Evolutionary conservation across 2,329 filamentous ascomycete species (phyloP).

Genomic region (Fusarium newnesense): DNA sequence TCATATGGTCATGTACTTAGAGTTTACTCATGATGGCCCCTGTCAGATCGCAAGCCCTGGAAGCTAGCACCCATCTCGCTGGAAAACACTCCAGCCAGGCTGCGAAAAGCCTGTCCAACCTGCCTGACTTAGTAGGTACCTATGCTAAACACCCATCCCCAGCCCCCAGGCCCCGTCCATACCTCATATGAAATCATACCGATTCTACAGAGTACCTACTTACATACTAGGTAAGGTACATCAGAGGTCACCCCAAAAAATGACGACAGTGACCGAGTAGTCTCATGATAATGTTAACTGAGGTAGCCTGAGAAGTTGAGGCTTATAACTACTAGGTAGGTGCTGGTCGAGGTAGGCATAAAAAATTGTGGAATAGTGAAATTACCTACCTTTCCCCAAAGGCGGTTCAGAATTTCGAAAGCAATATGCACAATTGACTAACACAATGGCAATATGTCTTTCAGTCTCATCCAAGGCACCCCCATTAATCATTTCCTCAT

Average conservation of each 20-base stretch:
- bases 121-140: not conserved
- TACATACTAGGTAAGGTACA: not conserved
- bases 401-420: not conserved
- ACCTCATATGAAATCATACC: not conserved
- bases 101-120: conserved; percentile 1
- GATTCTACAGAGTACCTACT: not conserved
- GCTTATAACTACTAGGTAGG: conserved; percentile 8
- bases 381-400: not conserved
- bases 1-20: not conserved
- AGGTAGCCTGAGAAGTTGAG: not conserved
- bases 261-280: conserved; percentile 2
- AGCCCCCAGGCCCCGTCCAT: conserved; percentile 1
- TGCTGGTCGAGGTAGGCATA: not conserved
- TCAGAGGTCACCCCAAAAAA: conserved; percentile 11
- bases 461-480: not conserved
- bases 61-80: conserved; percentile 15
- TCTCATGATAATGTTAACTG: not conserved
- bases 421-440: not conserved
- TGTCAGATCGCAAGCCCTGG: conserved; percentile 19
- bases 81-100: conserved; percentile 24
- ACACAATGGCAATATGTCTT: not conserved
- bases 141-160: conserved; percentile 9
- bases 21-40: not conserved
- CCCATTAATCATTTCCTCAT: conserved; percentile 6
- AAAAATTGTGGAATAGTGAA: not conserved